phyloP scores from a whole-genome alignment of 2,329 filamentous ascomycete genomes.

The Fusarium newnesense region DNA sequence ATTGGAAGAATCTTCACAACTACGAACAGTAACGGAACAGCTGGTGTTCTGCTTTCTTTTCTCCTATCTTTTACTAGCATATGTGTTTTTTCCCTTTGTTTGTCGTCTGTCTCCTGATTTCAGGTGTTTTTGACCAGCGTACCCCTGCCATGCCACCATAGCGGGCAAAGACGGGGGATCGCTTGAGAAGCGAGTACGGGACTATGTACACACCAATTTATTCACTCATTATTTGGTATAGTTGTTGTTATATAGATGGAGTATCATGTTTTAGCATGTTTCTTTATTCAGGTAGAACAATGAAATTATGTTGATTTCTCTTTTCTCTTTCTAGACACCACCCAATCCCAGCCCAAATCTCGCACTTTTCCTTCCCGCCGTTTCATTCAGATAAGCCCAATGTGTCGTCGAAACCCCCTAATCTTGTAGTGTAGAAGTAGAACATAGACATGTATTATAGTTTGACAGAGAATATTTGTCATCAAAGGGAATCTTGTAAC shows the following conservation, averaged over 20 bases:
- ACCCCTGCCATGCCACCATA: constrained; percentile 4
- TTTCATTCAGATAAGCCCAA: constrained; percentile 20
- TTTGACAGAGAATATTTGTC: neutral
- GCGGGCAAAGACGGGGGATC: neutral
- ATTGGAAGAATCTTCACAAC: constrained; percentile 27
- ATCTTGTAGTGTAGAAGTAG: neutral
- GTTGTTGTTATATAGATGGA: neutral
- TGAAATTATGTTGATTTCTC: constrained; percentile 27
- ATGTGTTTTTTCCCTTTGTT: neutral
- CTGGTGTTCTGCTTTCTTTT: neutral
- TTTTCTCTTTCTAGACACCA: constrained; percentile 2
- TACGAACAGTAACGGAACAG: neutral
- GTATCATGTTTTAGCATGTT: constrained; percentile 23
- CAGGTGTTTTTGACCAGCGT: constrained; percentile 11
- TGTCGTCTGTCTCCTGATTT: constrained; percentile 18
- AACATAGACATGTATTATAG: constrained; percentile 1
- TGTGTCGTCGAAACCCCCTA: constrained; percentile 6
- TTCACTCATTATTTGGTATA: neutral
- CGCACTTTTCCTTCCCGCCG: constrained; percentile 26
- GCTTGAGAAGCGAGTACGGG: constrained; percentile 12
- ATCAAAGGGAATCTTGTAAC: constrained; percentile 13
- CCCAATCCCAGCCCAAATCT: neutral
- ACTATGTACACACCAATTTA: neutral
- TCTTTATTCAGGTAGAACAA: constrained; percentile 14
- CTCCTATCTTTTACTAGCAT: neutral